Base-by-base conservation (phyloP, 75 land plant species). In the Gnetum montanum region DNA sequence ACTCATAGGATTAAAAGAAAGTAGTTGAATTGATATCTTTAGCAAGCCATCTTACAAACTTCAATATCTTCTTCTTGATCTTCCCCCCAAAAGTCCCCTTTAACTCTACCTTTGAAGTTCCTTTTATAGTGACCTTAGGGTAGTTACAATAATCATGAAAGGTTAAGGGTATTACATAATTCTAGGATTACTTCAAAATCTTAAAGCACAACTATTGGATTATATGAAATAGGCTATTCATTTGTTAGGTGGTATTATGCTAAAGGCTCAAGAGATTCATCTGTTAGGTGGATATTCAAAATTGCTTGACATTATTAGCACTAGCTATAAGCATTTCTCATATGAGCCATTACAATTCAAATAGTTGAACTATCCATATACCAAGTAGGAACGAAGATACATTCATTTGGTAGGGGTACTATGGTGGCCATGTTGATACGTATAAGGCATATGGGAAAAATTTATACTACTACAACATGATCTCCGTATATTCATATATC, bases 191-290 rank as follows among this genome's bases (percentile, higher is more conserved):
- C 38, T 54, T 3, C 7, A 2, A 8, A 18, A 19, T 8, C 12
- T 20, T 15, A 54, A 26, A 2, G 37, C 19, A 7, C 2, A 54
- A 34, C 4, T 43, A n/a, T 3, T 60, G 4, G 11, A 31, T 1
- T 60, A 60, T 47, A 13, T 60, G 15, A 34, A 7, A 34, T 52
- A 60, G 18, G 49, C 46, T 60, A 60, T 44, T n/a, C 34, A 18
- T 3, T 10, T 60, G n/a, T 44, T 60, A 45, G 62, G 35, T 33
- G 62, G 62, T 41, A 30, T 59, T 40, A 38, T 59, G 43, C 31
- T 29, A 3, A 60, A 60, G 49, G 49, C 52, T 0, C 34, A 60
- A 27, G 34, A 46, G 0, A 60, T 44, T 28, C 31, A 60, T 60
- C 47, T 49, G 62, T 16, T 0, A 33, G 7, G 46, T 60, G 10